Conservation (phyloP, 1,284 basidiomycete genomes). For the Caloboletus inedulis region DNA sequence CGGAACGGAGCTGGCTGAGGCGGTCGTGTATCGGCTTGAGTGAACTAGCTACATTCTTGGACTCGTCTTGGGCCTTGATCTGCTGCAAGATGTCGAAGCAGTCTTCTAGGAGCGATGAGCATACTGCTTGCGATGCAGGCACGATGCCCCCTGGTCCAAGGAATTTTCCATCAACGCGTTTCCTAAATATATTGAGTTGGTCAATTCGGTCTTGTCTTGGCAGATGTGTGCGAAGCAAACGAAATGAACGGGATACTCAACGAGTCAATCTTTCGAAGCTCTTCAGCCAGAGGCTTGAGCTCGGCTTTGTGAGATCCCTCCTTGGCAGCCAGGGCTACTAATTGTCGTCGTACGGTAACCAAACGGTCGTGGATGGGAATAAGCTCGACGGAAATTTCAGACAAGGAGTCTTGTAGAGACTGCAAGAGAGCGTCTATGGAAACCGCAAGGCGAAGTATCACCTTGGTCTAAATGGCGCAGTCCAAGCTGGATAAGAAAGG, state of each 20-base stretch:
- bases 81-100: conserved; percentile 98
- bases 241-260: conserved; percentile 54
- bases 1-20: conserved; percentile 79
- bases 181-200: conserved; percentile 42
- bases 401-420: conserved; percentile 77
- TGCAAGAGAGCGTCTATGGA: conserved; percentile 70
- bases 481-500: conserved; percentile 8
- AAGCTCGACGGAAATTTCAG: conserved; percentile 83
- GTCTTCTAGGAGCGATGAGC: conserved; percentile 88
- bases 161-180: conserved; percentile 96
- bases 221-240: conserved; percentile 26
- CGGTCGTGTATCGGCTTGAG: conserved; percentile 96
- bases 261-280: conserved; percentile 93
- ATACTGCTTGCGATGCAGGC: conserved; percentile 87
- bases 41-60: conserved; percentile 83
- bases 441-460: background rate
- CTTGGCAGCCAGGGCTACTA: conserved; percentile 87
- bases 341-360: conserved; percentile 83
- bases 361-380: conserved; percentile 88
- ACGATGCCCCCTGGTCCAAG: conserved; percentile 89
- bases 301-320: conserved; percentile 83
- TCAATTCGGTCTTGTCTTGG: conserved; percentile 13
- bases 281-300: conserved; percentile 88
- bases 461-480: conserved; percentile 5
- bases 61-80: conserved; percentile 91